Evolutionary conservation across 2,329 filamentous ascomycete genomes (phyloP), one percentile per base, ranked within the genome.

Genomic region (Cadophora sp.): DNA sequence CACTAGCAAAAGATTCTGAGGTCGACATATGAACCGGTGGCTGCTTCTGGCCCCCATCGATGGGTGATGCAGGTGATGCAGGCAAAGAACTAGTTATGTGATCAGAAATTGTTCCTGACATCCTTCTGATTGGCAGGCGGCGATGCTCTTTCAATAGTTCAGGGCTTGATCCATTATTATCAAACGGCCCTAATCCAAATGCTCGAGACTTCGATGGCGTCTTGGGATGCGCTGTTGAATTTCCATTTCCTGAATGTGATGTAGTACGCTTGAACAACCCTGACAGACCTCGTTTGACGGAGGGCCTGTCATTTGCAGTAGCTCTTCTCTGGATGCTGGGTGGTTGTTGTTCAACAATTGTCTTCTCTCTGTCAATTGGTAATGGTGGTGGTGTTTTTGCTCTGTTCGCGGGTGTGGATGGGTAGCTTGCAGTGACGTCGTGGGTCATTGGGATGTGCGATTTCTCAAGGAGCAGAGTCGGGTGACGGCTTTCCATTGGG

Each of bases 401-500:
- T 45, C 20, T 64, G 22, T 47, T 64, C 3, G 47, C 24, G 5
- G 61, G 39, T 20, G 18, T 56, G 7, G 33, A 41, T n/a, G 33
- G 5, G 30, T 4, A 24, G 36, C 16, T 62, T 30, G 13, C 20
- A 33, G 7, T 22, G 5, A 14, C 24, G 18, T n/a, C 20, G 47
- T 30, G 20, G 7, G 22, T 6, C 9, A 20, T 33, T 33, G 33
- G 5, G 9, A 22, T 22, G 30, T 61, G 1, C 11, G 2, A 18
- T 18, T 24, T 20, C 70, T 69, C 36, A 63, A 68, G 51, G 62
- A 8, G 47, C 53, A 80, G 80, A 66, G 84, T 83, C 56, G 86
- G 87, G 73, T 85, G 83, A 68, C 84, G 82, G 72, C 80, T 81
- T 73, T 87, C 89, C 67, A 87, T 83, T 58, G 87, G 88, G 24